Base-by-base conservation (phyloP, 2,329 filamentous ascomycete species). In the Ophiocordyceps australis region DNA sequence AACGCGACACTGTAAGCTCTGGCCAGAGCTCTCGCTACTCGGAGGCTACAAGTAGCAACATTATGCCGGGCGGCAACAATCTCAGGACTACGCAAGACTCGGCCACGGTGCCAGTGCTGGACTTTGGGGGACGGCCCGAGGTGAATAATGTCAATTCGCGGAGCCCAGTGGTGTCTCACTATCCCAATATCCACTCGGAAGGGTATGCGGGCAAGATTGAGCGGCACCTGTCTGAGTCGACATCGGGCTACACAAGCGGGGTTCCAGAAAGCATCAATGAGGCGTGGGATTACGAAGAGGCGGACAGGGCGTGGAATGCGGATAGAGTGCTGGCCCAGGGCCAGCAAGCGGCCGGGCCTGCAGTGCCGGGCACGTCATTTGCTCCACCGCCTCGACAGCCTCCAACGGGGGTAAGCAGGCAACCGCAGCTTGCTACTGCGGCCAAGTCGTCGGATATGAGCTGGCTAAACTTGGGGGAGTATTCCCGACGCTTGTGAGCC, bases 381-480 rank as follows among this genome's bases (percentile, higher is more conserved):
- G n/a, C n/a, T n/a, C n/a, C n/a, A n/a, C n/a, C n/a, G n/a, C 36
- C 38, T 9, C 37, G 42, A 17, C 38, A 45, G n/a, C 38, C 45
- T 12, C 38, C 43, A 20, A 39, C 43, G 6, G 49, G 48, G 22
- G 43, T 59, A 30, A 62, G 54, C 41, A 49, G 46, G 26, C 59
- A 64, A 35, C 59, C 60, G 12, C 62, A 63, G 37, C 51, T 66
- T 17, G 47, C 52, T 14, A 59, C 52, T 47, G 55, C 63, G 24
- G 45, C 57, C 15, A 55, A 54, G 6, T 59, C 62, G 9, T 62
- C 61, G 26, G 78, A 83, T 45, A 79, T 83, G 74, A 80, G 74
- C 49, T 85, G 78, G 78, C 51, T 85, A 34, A 82, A 83, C 41
- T 57, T 83, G 12, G 72, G 70, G 24, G 63, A 64, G 20, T 42